Evolutionary conservation across 305 asterid species (phyloP).

Genomic region (Fraxinus greggii): DNA sequence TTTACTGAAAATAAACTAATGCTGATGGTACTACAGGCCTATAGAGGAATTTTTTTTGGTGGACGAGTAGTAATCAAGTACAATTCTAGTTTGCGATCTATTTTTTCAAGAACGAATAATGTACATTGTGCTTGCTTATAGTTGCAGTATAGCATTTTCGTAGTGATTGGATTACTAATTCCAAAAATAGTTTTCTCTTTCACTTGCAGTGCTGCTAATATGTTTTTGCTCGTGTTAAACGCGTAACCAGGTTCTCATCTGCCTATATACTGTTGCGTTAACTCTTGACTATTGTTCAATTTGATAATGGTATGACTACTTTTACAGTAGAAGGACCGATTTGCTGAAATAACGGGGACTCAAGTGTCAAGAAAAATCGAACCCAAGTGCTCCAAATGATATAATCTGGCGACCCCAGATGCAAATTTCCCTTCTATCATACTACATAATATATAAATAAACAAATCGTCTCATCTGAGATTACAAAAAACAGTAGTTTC

Average conservation of each 20-base stretch:
- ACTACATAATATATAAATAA: no score
- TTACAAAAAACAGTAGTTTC: neutral
- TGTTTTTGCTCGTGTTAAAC: neutral
- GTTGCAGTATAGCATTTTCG: neutral
- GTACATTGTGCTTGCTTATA: neutral
- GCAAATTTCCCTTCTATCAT: neutral
- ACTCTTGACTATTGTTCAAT: neutral
- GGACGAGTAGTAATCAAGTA: neutral
- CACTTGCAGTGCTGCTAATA: neutral
- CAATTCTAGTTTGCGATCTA: neutral
- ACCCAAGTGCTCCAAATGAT: neutral
- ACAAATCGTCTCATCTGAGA: no score
- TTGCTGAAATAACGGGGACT: neutral
- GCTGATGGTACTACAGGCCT: neutral
- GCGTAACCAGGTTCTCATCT: neutral
- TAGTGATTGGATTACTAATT: neutral
- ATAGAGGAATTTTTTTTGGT: no score
- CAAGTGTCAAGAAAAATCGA: neutral
- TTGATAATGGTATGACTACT: neutral
- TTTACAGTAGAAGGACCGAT: neutral
- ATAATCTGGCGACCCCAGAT: neutral
- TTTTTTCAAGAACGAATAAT: neutral
- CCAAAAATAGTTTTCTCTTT: neutral
- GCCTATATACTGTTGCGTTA: neutral
- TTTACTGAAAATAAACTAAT: neutral